Evolutionary conservation across 352 stramenopile genomes (phyloP), one percentile per base, ranked within the genome.

Genomic region (Globisporangium splendens): DNA sequence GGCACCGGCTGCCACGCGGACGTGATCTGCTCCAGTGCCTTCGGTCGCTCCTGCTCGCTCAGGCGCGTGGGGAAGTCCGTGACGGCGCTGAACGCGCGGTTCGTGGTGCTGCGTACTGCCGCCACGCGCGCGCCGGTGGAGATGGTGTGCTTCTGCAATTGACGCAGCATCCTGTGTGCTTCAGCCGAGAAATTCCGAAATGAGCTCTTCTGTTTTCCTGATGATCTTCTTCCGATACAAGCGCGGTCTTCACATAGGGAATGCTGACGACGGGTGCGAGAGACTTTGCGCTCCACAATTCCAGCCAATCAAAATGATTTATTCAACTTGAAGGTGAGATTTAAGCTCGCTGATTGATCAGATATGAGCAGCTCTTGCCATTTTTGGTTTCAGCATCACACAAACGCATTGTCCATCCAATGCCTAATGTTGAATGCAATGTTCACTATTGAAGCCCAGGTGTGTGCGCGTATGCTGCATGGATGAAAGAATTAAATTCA

Each of bases 1-100:
- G 74, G 70, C 42, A 89, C 73, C 2, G 61, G 41, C 56, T 75
- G 50, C 82, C 82, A 91, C 24, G 75, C 73, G 46, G 50, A 64
- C 24, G 69, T 74, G 61, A 91, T 67, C 50, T 80, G 65, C 38
- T 69, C 54, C 21, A 88, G 62, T 8, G 66, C 70, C 14, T 48
- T 33, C n/a, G 59, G 28, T 39, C 81, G 81, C 56, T 91, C 71
- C 8, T 69, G 56, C 5, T 70, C 55, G 33, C 62, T 83, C 38
- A 91, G 65, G 12, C 73, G 79, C 39, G 62, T 77, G 7, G 81
- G 79, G 24, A 75, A 63, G 35, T 54, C 68, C 39, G 77, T 69
- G 22, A 63, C 44, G 69, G n/a, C 22, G 66, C 48, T 41, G 46
- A 65, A 59, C 13, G 51, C 35, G 18, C 59, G 59, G 44, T 13